These are phyloP conservation scores for Inonotus hispidus DNA, from an alignment of 1,284 basidiomycete genomes.

Conservation along the genomic window DNA sequence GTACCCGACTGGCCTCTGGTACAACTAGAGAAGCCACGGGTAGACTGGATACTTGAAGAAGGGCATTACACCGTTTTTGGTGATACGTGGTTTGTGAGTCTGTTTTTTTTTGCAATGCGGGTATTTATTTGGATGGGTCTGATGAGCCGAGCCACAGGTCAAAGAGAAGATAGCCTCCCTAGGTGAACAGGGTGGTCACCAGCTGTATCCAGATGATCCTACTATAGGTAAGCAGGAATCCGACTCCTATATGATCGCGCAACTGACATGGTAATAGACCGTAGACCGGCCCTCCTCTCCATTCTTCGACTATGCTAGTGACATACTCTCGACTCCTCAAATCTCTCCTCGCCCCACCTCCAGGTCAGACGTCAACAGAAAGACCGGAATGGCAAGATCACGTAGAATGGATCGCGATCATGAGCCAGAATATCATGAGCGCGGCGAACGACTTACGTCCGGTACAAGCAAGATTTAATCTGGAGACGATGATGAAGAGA, in stretches of 20 bases:
- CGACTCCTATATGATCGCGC: slow-evolving; percentile 11
- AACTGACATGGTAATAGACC: slow-evolving; percentile 39
- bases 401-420: slow-evolving; percentile 68
- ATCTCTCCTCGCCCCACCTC: slow-evolving; percentile 58
- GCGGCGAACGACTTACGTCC: slow-evolving; percentile 78
- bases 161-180: slow-evolving; percentile 72
- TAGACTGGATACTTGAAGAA: slow-evolving; percentile 74
- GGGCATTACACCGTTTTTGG: slow-evolving; percentile 70
- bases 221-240: slow-evolving; percentile 43
- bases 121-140: not conserved
- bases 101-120: not conserved
- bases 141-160: slow-evolving; percentile 39
- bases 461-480: slow-evolving; percentile 69
- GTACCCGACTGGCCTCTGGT: slow-evolving; percentile 66
- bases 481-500: slow-evolving; percentile 71
- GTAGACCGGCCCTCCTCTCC: slow-evolving; percentile 61
- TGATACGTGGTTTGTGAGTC: slow-evolving; percentile 72
- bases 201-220: slow-evolving; percentile 67
- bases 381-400: slow-evolving; percentile 66
- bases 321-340: slow-evolving; percentile 63
- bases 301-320: slow-evolving; percentile 66
- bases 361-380: slow-evolving; percentile 38
- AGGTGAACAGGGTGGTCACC: slow-evolving; percentile 62
- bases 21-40: slow-evolving; percentile 72
- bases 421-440: slow-evolving; percentile 78